These are phyloP conservation scores for Calonectria naviculata DNA, from an alignment of 2,329 filamentous ascomycete species.

Conservation along the genomic window DNA sequence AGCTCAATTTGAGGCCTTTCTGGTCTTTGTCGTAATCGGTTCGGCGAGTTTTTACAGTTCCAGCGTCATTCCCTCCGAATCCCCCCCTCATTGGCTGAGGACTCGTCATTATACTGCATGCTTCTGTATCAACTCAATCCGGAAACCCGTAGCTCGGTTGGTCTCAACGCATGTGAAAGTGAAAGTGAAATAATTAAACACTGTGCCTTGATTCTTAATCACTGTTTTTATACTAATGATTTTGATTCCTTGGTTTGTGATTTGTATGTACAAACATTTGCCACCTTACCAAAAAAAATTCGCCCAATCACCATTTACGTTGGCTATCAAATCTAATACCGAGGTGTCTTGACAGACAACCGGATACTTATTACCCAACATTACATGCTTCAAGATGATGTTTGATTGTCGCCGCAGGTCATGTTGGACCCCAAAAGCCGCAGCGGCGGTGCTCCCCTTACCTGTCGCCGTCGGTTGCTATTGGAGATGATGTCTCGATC, in stretches of 20 bases:
- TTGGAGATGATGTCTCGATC: constrained; percentile 63
- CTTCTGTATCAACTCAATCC: constrained; percentile 5
- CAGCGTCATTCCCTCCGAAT: neutral
- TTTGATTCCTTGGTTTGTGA: neutral
- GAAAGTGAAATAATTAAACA: neutral
- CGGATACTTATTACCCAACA: neutral
- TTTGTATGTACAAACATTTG: neutral
- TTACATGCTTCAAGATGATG: constrained; percentile 5
- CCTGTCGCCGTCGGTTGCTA: constrained; percentile 62
- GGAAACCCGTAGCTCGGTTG: neutral
- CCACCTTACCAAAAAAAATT: neutral
- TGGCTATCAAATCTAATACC: neutral
- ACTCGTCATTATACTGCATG: neutral
- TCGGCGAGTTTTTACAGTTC: neutral
- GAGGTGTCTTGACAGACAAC: neutral
- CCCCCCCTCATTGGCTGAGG: neutral
- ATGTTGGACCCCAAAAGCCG: constrained; percentile 24
- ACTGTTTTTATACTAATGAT: neutral
- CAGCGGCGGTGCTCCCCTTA: constrained; percentile 55
- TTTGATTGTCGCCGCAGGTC: constrained; percentile 3
- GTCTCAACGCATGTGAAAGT: neutral
- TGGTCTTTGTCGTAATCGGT: neutral
- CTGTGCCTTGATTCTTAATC: neutral
- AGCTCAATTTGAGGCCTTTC: neutral
- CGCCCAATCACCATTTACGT: neutral